Evolutionary conservation across 1,284 basidiomycete genomes (phyloP), one percentile per base, ranked within the genome.

Genomic region (Trichosporon coremiiforme): DNA sequence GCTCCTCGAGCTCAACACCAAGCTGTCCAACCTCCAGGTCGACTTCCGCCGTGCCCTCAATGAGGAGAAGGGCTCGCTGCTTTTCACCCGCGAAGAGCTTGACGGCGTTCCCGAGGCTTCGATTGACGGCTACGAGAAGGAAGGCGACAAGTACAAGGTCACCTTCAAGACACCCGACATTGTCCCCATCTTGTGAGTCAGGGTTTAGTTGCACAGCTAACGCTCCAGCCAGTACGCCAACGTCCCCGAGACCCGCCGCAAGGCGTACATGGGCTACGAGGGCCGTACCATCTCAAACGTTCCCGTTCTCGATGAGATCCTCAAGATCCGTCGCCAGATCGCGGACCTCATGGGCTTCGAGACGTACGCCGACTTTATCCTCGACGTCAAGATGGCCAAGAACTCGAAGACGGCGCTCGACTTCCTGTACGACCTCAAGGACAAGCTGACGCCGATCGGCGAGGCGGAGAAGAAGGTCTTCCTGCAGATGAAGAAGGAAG

Each of bases 351-450:
- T 73, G 12, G 72, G 70, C 25, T 71, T 69, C 31, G 69, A 73
- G 57, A 71, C 60, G 17, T 73, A 63, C 41, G 72, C 72, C 38
- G 72, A 73, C 70, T 73, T 71, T 60, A 68, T 73, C 41, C 70
- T 73, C 45, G 72, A 73, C 68, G 70, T 71, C 66, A 73, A 73
- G 70, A 73, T 73, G 72, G 72, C 72, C 66, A 73, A 73, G 70
- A 55, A 73, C 70, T 63, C 68, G 41, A 73, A 73, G 70, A 71
- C 41, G 0, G 72, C 69, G 47, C 47, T 70, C 45, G 64, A 35
- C 25, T 73, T 73, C 72, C 70, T 73, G 15, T 29, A 71, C 64
- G 72, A 73, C 68, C 68, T 73, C 8, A 55, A 66, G 57, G 62
- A 67, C 31, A 73, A 73, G 70, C 68, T 73, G 33, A 70, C 65